Evolutionary conservation across 208 protist species (phyloP).

Genomic region (Leishmania braziliensis): DNA sequence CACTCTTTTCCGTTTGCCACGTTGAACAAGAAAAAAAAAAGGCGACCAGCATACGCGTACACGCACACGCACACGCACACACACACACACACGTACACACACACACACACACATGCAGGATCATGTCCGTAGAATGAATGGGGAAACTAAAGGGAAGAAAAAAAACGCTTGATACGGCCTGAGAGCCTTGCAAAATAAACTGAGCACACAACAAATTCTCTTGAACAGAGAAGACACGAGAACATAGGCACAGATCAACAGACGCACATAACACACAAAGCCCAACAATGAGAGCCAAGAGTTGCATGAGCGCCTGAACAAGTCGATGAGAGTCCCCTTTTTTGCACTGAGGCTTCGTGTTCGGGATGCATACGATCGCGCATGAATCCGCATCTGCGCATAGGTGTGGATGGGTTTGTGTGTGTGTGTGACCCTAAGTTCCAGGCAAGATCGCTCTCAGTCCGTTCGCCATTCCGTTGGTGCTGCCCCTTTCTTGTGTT

Average conservation of each 20-base stretch:
- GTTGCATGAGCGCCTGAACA: neutral
- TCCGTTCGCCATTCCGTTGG: neutral
- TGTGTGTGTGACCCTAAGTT: neutral
- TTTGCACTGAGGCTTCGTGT: neutral
- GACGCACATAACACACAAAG: constrained; percentile 1
- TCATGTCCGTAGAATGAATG: neutral
- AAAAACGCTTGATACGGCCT: neutral
- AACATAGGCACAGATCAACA: constrained; percentile 13
- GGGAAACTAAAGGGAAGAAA: neutral
- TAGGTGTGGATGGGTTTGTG: neutral
- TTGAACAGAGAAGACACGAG: constrained; percentile 5
- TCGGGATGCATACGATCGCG: neutral
- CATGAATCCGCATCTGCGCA: neutral
- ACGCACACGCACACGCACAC: constrained; percentile 4
- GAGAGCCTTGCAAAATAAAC: neutral
- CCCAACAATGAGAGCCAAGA: constrained; percentile 14
- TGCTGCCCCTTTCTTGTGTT: neutral
- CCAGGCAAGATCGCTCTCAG: too few species aligned
- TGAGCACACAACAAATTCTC: neutral
- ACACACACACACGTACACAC: constrained; percentile 1
- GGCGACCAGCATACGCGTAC: neutral
- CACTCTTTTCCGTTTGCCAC: constrained; percentile 4
- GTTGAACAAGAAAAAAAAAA: neutral
- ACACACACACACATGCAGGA: neutral
- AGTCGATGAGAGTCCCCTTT: constrained; percentile 4